These are phyloP conservation scores for Stagonosporopsis rhizophila DNA, from an alignment of 2,329 filamentous ascomycete genomes.

Conservation along the genomic window DNA sequence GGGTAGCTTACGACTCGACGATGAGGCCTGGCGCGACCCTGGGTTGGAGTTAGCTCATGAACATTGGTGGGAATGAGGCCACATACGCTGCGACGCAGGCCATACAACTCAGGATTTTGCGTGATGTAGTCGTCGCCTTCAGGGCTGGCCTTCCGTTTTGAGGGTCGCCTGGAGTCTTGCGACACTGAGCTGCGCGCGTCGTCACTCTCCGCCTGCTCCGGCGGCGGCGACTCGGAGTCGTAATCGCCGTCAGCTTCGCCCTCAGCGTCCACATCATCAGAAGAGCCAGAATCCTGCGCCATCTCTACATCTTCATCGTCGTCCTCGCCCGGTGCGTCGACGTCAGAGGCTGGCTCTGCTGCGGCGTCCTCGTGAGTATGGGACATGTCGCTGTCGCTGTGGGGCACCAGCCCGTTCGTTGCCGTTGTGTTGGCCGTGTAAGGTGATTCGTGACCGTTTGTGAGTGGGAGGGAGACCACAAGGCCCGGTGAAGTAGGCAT, in stretches of 20 bases:
- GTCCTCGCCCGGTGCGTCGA: constrained; percentile 51
- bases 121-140: constrained; percentile 86
- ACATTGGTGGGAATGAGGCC: constrained; percentile 15
- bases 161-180: constrained; percentile 68
- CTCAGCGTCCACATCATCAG: constrained; percentile 58
- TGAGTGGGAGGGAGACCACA: constrained; percentile 67
- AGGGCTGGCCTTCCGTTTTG: constrained; percentile 70
- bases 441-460: constrained; percentile 71
- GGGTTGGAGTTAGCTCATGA: constrained; percentile 43
- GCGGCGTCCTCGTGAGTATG: constrained; percentile 68
- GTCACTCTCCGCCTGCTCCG: constrained; percentile 53
- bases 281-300: constrained; percentile 55
- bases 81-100: constrained; percentile 87
- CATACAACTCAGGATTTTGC: constrained; percentile 93
- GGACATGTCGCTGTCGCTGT: constrained; percentile 78
- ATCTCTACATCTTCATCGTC: constrained; percentile 54
- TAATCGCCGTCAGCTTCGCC: constrained; percentile 71
- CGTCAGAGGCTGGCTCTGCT: constrained; percentile 47
- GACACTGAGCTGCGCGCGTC: constrained; percentile 72
- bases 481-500: constrained; percentile 68
- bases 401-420: constrained; percentile 57
- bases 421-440: constrained; percentile 56
- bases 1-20: constrained; percentile 64
- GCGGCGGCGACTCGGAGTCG: constrained; percentile 67
- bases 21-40: constrained; percentile 67